These are phyloP conservation scores for Volvox reticuliferus DNA, from an alignment of 139 green algal species.

Conservation along the genomic window DNA sequence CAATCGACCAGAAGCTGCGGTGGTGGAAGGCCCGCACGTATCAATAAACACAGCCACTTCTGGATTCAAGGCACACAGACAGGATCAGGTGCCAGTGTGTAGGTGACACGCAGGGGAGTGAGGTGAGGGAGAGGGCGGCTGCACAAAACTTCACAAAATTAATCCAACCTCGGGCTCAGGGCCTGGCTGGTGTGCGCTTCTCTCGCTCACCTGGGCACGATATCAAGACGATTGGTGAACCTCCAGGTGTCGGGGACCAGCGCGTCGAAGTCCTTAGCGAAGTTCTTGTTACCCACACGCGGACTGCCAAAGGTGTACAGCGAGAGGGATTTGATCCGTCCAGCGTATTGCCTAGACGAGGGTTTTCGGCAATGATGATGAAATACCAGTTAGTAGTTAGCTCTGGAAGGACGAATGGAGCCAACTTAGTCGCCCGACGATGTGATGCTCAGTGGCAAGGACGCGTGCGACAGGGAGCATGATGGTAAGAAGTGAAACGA, in stretches of 20 bases:
- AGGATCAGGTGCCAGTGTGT: background rate
- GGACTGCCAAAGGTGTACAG: constrained; percentile 87
- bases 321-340: constrained; percentile 39
- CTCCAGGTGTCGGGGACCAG: constrained; percentile 75
- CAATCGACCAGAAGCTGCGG: too few relatives aligned
- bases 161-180: background rate
- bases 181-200: background rate
- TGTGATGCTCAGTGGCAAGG: too few relatives aligned
- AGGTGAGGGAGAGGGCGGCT: background rate
- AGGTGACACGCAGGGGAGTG: background rate
- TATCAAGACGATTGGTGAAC: constrained; percentile 78
- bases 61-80: too few relatives aligned
- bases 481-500: too few relatives aligned
- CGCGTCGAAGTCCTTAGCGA: constrained; percentile 74
- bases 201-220: constrained; percentile 54
- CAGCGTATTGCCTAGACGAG: too few relatives aligned
- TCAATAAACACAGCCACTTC: too few relatives aligned
- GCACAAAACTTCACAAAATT: background rate
- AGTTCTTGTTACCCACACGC: constrained; percentile 82
- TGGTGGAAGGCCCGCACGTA: too few relatives aligned
- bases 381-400: too few relatives aligned
- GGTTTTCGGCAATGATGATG: too few relatives aligned
- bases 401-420: too few relatives aligned
- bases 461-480: too few relatives aligned
- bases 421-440: too few relatives aligned